phyloP scores from a whole-genome alignment of 345 rosid genomes.

The Zanthoxylum bungeanum region DNA sequence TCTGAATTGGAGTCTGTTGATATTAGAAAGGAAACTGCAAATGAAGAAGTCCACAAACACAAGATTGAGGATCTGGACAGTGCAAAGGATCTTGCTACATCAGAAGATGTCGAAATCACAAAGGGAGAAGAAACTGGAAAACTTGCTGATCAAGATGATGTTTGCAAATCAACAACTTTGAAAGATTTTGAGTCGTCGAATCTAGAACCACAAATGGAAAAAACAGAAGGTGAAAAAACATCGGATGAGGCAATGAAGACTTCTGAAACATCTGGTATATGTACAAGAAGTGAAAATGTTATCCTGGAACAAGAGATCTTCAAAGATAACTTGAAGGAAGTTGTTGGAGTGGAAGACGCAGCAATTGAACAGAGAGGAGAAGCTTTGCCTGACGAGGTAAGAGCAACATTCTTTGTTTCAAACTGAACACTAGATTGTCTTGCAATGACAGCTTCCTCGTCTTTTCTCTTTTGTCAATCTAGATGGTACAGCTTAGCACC shows the following conservation, averaged over 20 bases:
- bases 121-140: conserved; percentile 14
- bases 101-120: conserved; percentile 9
- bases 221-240: conserved; percentile 11
- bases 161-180: conserved; percentile 2
- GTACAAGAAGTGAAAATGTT: conserved; percentile 4
- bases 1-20: conserved; percentile 16
- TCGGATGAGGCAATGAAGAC: conserved; percentile 12
- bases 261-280: neutral
- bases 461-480: neutral
- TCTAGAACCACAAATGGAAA: neutral
- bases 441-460: neutral
- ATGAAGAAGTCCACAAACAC: conserved; percentile 7
- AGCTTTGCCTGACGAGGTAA: conserved; percentile 23
- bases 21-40: conserved; percentile 9
- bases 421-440: neutral
- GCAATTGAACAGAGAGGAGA: conserved; percentile 14
- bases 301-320: conserved; percentile 16
- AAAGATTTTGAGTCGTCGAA: conserved; percentile 11
- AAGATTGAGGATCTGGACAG: conserved; percentile 12
- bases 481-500: neutral
- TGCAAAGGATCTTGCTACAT: conserved; percentile 1
- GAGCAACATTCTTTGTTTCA: neutral
- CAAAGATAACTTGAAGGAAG: conserved; percentile 21
- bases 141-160: conserved; percentile 11
- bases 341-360: conserved; percentile 12